These are phyloP conservation scores for Ustilaginoidea virens DNA, from an alignment of 2,329 filamentous ascomycete genomes.

Conservation along the genomic window DNA sequence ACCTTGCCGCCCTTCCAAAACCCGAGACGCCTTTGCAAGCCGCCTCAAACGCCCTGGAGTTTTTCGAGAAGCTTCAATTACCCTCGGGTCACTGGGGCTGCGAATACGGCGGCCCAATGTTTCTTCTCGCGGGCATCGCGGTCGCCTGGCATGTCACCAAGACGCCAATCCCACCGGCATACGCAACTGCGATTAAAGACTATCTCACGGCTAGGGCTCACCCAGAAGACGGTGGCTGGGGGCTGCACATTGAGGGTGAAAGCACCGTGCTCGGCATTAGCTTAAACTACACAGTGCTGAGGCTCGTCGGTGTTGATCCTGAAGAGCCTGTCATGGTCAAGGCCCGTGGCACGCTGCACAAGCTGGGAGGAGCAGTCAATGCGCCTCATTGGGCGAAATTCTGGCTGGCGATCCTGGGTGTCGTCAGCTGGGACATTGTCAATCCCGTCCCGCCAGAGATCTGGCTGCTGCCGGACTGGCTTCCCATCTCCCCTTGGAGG, in stretches of 20 bases:
- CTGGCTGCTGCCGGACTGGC: slow-evolving; percentile 86
- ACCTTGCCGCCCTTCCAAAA: slow-evolving; percentile 54
- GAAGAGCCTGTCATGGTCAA: slow-evolving; percentile 78
- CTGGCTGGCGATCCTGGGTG: slow-evolving; percentile 74
- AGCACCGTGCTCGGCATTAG: slow-evolving; percentile 82
- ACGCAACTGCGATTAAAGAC: slow-evolving; percentile 78
- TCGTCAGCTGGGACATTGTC: slow-evolving; percentile 80
- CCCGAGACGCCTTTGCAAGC: slow-evolving; percentile 61
- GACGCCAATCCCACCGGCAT: slow-evolving; percentile 66
- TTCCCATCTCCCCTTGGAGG: slow-evolving; percentile 76
- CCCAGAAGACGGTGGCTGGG: slow-evolving; percentile 89
- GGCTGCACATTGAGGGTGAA: slow-evolving; percentile 84
- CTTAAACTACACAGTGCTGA: slow-evolving; percentile 72
- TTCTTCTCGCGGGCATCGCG: slow-evolving; percentile 73
- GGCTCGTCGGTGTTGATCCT: slow-evolving; percentile 67
- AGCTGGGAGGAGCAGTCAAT: slow-evolving; percentile 69
- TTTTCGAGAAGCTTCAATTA: slow-evolving; percentile 82
- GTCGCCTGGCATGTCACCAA: slow-evolving; percentile 81
- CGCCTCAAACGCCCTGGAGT: slow-evolving; percentile 68
- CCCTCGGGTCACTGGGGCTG: slow-evolving; percentile 88
- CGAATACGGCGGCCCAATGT: slow-evolving; percentile 97
- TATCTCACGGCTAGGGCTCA: slow-evolving; percentile 80
- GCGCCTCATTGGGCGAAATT: slow-evolving; percentile 95
- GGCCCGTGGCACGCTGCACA: slow-evolving; percentile 68
- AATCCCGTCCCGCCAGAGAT: slow-evolving; percentile 89